Conservation (phyloP, 345 rosid species). For the Nasturtium officinale region DNA sequence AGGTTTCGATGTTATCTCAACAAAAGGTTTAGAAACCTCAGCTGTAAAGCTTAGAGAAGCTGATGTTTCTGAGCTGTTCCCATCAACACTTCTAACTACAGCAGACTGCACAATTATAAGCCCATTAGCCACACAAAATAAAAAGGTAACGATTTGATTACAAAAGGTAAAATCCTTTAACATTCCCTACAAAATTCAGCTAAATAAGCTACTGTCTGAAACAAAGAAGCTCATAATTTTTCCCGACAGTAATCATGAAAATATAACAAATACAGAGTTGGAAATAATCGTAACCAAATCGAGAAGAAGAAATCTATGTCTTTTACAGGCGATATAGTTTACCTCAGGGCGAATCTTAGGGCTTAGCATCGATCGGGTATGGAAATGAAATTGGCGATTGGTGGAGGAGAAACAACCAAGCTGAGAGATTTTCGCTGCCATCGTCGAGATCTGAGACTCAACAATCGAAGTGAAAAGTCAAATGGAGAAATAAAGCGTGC, state of each 20-base stretch:
- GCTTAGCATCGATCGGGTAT: constrained; percentile 38
- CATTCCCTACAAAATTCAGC: not conserved
- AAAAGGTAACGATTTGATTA: too few relatives aligned
- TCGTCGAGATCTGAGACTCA: constrained; percentile 35
- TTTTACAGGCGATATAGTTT: not conserved
- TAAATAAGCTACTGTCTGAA: not conserved
- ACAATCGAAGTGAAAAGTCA: constrained; percentile 19
- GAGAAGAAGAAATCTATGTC: not conserved
- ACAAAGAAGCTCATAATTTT: too few relatives aligned
- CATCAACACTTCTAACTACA: constrained; percentile 57
- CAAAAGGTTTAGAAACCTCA: constrained; percentile 52
- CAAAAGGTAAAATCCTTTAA: not conserved
- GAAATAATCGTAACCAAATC: constrained; percentile 3
- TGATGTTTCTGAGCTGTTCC: constrained; percentile 41
- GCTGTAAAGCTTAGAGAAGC: constrained; percentile 47
- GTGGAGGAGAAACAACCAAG: constrained; percentile 63
- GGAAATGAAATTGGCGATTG: constrained; percentile 54
- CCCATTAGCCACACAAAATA: constrained; percentile 4
- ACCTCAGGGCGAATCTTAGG: constrained; percentile 56
- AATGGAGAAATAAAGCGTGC: constrained; percentile 30
- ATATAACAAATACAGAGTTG: not conserved
- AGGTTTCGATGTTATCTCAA: constrained; percentile 43
- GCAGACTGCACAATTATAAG: constrained; percentile 46
- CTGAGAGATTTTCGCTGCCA: constrained; percentile 57
- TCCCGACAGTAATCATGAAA: not conserved